Percentiles rank a stretch among this genome's conserved stretches.
These are phyloP conservation scores for Parsonsia alboflavescens DNA, from an alignment of 257 asterid genomes.

Conservation along the genomic window DNA sequence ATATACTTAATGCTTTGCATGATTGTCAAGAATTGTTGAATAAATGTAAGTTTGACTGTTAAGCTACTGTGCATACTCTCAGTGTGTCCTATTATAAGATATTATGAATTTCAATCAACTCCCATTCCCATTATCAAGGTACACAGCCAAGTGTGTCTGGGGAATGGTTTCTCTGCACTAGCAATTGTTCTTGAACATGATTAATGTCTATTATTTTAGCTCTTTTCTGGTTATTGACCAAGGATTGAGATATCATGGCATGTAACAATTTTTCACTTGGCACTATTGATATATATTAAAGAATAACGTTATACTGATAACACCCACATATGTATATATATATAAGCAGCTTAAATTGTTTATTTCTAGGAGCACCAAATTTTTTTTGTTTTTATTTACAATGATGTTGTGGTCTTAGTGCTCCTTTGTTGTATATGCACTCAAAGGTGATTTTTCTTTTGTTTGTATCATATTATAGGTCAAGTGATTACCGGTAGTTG, in stretches of 20 bases:
- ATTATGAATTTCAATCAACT: no score
- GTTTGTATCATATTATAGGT: slow-evolving; percentile 36
- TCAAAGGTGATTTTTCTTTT: slow-evolving; percentile 7
- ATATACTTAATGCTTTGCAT: background rate
- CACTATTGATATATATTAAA: background rate
- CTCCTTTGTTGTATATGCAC: background rate
- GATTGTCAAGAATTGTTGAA: background rate
- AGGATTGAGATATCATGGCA: background rate
- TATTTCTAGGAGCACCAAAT: background rate
- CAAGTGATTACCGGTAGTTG: slow-evolving; percentile 99
- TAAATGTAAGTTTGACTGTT: background rate
- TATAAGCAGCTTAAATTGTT: background rate
- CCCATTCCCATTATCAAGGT: no score
- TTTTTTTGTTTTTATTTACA: background rate
- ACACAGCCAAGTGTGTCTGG: background rate
- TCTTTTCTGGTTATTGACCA: background rate
- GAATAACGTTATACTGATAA: background rate
- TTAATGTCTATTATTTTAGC: background rate
- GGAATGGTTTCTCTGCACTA: background rate
- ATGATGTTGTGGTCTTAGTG: background rate
- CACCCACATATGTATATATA: background rate
- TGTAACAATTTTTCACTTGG: background rate
- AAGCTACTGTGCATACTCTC: background rate
- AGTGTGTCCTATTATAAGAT: no score
- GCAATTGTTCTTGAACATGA: background rate